Evolutionary conservation across 2,329 filamentous ascomycete species (phyloP), one percentile per base, ranked within the genome.

Genomic region (Fusarium humuli): DNA sequence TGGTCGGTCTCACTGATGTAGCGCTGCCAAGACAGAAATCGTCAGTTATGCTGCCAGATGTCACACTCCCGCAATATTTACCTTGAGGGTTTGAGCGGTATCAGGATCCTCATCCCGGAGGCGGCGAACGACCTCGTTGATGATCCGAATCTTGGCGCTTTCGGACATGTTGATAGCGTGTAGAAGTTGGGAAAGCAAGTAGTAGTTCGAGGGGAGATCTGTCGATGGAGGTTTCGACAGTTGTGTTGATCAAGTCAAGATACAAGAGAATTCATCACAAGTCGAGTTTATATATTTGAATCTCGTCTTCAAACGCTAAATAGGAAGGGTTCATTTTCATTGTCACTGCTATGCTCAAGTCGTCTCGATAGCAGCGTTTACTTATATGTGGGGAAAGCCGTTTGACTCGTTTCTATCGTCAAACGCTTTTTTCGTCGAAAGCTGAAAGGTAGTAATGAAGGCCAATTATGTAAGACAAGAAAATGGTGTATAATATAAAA

Each of bases 1-100:
- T 65, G 53, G 8, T 59, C 45, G 18, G 68, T 71, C 47, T 70
- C 67, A 7, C 20, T 18, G 12, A 69, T 42, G 55, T 70, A 70
- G 13, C 61, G 67, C 68, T 70, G 5, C 29, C 18, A 5, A 46
- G 6, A 13, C 5, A 12, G 22, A 9, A 8, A 7, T 22, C 29
- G 41, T 65, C 32, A 65, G 54, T 42, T 22, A 22, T 27, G 27
- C 45, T 46, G 18, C 9, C 4, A 7, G 7, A 45, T 25, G 18
- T 0, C 22, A 5, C n/a, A 22, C 16, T 45, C 2, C 23, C 37
- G 8, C 6, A 20, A 16, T 16, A 13, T 42, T 68, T 25, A 60
- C 67, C 45, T 57, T 50, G 13, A 70, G 54, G 23, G 30, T 44
- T 13, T 53, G 27, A 13, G 50, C 67, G 7, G 42, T 25, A 13